phyloP scores from a whole-genome alignment of 768 basidiomycete genomes.

The Glaciozyma martinii region DNA sequence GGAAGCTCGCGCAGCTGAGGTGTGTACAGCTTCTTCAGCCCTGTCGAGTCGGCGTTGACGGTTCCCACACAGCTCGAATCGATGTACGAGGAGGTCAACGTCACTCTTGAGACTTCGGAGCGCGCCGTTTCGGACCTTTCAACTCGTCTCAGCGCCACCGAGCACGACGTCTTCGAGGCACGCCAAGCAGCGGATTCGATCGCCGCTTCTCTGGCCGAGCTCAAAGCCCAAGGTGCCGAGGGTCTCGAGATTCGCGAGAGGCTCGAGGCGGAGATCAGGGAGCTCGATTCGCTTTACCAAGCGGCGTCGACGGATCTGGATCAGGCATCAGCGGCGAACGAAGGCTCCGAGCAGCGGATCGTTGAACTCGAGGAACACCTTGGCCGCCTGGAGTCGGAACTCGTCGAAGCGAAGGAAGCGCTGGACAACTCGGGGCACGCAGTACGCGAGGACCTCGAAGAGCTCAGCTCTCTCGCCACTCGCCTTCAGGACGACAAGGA shows the following conservation, averaged over 20 bases:
- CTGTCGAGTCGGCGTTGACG: too few relatives aligned
- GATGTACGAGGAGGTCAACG: neutral
- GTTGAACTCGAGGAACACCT: slow-evolving; percentile 20
- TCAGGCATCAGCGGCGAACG: neutral
- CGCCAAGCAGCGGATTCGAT: neutral
- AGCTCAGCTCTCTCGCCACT: neutral
- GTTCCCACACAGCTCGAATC: neutral
- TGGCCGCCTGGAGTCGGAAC: neutral
- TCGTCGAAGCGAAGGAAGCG: neutral
- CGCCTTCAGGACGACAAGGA: neutral
- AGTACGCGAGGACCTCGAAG: neutral
- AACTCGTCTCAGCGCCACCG: neutral
- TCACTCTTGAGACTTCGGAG: neutral
- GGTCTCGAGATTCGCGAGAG: neutral
- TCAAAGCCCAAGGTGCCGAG: neutral
- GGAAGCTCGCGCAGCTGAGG: neutral
- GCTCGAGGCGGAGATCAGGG: neutral
- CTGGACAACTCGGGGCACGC: neutral
- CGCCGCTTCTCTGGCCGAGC: neutral
- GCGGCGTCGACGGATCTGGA: slow-evolving; percentile 1
- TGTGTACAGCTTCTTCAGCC: neutral
- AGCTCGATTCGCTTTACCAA: neutral
- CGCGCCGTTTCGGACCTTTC: neutral
- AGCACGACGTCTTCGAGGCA: neutral
- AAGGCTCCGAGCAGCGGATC: slow-evolving; percentile 6